Conservation (phyloP, 2,329 filamentous ascomycete species). For the Talaromyces sp. region DNA sequence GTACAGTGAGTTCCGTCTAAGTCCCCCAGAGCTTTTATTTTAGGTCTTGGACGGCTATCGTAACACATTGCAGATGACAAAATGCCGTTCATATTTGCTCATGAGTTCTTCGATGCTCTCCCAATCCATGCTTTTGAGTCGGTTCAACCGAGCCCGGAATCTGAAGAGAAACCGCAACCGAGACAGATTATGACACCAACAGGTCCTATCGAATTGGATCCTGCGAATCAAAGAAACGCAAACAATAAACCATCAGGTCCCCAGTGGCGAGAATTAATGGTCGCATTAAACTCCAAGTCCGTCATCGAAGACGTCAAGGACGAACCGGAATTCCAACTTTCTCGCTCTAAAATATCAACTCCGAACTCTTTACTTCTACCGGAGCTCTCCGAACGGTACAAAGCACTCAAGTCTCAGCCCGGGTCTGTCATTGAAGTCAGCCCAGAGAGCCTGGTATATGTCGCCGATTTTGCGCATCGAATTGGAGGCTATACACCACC, state of each 20-base stretch:
- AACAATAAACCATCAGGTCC: conserved; percentile 38
- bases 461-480: conserved; percentile 71
- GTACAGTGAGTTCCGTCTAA: conserved; percentile 46
- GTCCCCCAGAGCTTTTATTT: conserved; percentile 45
- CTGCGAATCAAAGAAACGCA: conserved; percentile 34
- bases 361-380: conserved; percentile 82
- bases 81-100: conserved; percentile 88
- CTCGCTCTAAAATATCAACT: conserved; percentile 67
- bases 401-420: conserved; percentile 60
- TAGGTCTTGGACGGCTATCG: not conserved
- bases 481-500: conserved; percentile 63
- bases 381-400: conserved; percentile 73
- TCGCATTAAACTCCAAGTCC: conserved; percentile 60
- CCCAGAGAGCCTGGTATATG: conserved; percentile 77
- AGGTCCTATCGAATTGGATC: conserved; percentile 36
- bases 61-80: conserved; percentile 46
- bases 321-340: conserved; percentile 81
- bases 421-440: conserved; percentile 81
- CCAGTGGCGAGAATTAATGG: conserved; percentile 80
- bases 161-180: conserved; percentile 34
- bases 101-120: conserved; percentile 97
- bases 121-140: conserved; percentile 94
- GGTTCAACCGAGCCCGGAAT: conserved; percentile 48
- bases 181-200: conserved; percentile 48
- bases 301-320: conserved; percentile 46